These are phyloP conservation scores for Malus orientalis DNA, from an alignment of 306 rosid species.

Conservation along the genomic window DNA sequence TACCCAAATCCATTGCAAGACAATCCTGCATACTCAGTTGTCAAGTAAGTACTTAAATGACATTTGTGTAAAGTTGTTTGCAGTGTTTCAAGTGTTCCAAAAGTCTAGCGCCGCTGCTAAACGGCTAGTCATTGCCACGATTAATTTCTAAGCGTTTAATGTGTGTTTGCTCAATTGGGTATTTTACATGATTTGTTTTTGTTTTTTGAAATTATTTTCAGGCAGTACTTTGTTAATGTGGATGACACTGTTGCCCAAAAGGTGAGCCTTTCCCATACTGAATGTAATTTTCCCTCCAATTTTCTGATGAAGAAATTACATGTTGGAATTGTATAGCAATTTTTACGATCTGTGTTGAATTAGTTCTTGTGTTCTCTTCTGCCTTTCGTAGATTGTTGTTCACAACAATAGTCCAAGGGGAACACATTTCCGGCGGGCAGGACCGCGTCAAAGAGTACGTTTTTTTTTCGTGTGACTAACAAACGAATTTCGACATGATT, in stretches of 20 bases:
- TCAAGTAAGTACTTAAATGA: conserved; percentile 41
- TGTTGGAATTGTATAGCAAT: not conserved
- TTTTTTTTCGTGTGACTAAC: not conserved
- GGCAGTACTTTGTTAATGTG: conserved; percentile 87
- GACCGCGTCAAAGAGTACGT: conserved; percentile 85
- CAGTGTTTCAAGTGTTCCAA: too few species aligned
- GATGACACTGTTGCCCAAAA: conserved; percentile 78
- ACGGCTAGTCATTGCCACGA: fast-evolving
- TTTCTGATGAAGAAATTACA: not conserved
- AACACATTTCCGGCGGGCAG: conserved; percentile 88
- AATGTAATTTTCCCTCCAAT: not conserved
- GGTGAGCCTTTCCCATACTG: conserved; percentile 27
- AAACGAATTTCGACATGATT: not conserved
- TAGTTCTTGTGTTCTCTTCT: not conserved
- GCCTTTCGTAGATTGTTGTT: conserved; percentile 48
- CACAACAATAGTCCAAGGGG: conserved; percentile 85
- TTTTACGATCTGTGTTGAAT: not conserved
- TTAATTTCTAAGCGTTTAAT: too few species aligned
- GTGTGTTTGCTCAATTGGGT: not conserved
- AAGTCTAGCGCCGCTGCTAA: too few species aligned
- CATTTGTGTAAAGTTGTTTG: too few species aligned
- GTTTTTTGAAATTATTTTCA: conserved; percentile 23
- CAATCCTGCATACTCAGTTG: conserved; percentile 92
- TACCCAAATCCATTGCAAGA: conserved; percentile 76
- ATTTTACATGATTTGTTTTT: not conserved